phyloP scores from a whole-genome alignment of 768 basidiomycete species.

The Rhodotorula toruloides region DNA sequence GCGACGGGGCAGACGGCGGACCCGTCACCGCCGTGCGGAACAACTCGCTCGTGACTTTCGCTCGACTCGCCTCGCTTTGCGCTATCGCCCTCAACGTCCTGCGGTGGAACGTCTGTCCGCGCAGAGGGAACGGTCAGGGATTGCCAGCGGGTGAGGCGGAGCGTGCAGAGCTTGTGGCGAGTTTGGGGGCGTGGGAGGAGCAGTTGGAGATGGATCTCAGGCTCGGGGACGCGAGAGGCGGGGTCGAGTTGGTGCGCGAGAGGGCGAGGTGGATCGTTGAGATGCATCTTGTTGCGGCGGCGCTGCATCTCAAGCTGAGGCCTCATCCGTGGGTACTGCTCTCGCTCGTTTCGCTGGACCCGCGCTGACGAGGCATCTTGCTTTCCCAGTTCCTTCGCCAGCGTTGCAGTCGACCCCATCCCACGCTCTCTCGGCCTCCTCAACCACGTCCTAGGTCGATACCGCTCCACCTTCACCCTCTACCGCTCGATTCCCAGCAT shows the following conservation, averaged over 20 bases:
- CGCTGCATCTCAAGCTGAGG: conserved; percentile 11
- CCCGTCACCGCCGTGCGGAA: conserved; percentile 10
- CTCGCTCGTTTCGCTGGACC: no score
- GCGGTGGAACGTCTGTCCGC: conserved; percentile 19
- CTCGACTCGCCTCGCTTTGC: conserved; percentile 23
- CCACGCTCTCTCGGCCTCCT: conserved; percentile 15
- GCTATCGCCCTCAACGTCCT: conserved; percentile 24
- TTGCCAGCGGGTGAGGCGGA: conserved; percentile 19
- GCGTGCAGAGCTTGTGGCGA: conserved; percentile 11
- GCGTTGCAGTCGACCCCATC: conserved; percentile 4
- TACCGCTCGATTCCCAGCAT: conserved; percentile 25
- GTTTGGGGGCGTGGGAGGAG: conserved; percentile 17
- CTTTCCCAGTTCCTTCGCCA: background rate
- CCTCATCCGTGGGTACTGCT: conserved; percentile 20
- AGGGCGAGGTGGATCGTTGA: conserved; percentile 23
- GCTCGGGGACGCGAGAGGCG: background rate
- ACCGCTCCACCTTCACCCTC: conserved; percentile 24
- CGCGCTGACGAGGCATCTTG: background rate
- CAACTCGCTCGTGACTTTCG: conserved; percentile 17
- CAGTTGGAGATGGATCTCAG: conserved; percentile 10
- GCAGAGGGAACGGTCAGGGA: conserved; percentile 20
- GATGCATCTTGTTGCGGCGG: conserved; percentile 16
- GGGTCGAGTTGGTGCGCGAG: conserved; percentile 14
- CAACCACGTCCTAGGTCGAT: conserved; percentile 7
- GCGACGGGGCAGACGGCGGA: background rate